phyloP scores from a whole-genome alignment of 306 rosid species.

The Rosa rugosa region DNA sequence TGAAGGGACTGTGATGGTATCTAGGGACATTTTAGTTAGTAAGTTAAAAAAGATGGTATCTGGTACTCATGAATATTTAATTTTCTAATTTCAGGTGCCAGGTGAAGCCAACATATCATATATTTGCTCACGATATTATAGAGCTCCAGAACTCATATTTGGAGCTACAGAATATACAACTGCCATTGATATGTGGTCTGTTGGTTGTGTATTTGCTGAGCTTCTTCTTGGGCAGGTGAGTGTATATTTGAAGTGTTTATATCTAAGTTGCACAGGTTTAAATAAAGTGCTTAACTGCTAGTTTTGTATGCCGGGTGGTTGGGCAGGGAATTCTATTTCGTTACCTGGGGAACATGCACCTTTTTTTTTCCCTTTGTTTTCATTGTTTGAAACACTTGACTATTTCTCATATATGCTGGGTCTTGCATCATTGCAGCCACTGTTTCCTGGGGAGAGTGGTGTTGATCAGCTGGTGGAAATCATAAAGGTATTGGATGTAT shows the following conservation, averaged over 20 bases:
- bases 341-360: not conserved
- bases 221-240: conserved; percentile 89
- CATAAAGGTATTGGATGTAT: conserved; percentile 58
- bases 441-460: conserved; percentile 97
- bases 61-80: conserved; percentile 24
- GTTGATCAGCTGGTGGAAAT: conserved; percentile 98
- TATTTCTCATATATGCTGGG: conserved; percentile 28
- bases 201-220: conserved; percentile 91
- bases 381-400: not conserved
- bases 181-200: conserved; percentile 98
- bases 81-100: conserved; percentile 57
- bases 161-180: conserved; percentile 97
- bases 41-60: not conserved
- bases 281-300: not conserved
- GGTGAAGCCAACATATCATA: conserved; percentile 97
- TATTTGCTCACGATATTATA: conserved; percentile 88
- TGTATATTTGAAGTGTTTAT: not conserved
- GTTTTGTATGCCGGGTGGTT: not conserved
- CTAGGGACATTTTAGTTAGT: not conserved
- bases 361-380: not conserved
- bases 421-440: conserved; percentile 60
- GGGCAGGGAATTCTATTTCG: not conserved
- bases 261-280: not conserved
- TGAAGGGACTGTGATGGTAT: conserved; percentile 7
- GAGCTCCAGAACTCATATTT: conserved; percentile 97